A percentile compares a stretch with the other conserved stretches of the same genome.
Conservation (phyloP, 1,139 yeast species). For the Kodamaea ohmeri region DNA sequence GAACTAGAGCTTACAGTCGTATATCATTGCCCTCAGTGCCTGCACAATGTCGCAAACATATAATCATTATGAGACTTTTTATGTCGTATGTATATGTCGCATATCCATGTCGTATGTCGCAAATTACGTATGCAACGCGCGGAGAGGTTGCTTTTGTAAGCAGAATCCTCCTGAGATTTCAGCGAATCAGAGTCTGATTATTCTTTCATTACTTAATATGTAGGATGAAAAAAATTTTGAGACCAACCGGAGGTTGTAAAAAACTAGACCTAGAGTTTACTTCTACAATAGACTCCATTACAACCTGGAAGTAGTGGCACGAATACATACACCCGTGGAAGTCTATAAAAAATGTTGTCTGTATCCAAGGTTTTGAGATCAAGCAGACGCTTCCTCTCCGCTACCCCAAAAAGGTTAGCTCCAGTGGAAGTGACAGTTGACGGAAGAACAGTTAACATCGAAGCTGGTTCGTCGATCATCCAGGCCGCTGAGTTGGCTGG, state of each 20-base stretch:
- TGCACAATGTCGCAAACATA: no score
- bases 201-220: conserved; percentile 18
- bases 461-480: conserved; percentile 84
- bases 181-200: conserved; percentile 36
- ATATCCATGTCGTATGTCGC: conserved; percentile 4
- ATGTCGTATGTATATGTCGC: no score
- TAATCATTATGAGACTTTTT: no score
- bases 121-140: conserved; percentile 1
- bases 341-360: conserved; percentile 10
- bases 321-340: conserved; percentile 3
- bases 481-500: conserved; percentile 95
- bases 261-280: conserved; percentile 5
- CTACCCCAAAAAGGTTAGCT: conserved; percentile 31
- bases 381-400: conserved; percentile 31
- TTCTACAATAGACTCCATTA: conserved; percentile 4
- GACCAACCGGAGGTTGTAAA: conserved; percentile 4
- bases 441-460: conserved; percentile 73
- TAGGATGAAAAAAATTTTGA: conserved; percentile 14
- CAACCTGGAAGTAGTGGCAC: conserved; percentile 7
- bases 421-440: conserved; percentile 78
- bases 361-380: conserved; percentile 21
- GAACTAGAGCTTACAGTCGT: background rate
- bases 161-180: conserved; percentile 10
- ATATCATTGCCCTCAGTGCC: background rate
- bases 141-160: background rate